Conservation (phyloP, 1,284 basidiomycete species). For the Coriolopsis trogii region DNA sequence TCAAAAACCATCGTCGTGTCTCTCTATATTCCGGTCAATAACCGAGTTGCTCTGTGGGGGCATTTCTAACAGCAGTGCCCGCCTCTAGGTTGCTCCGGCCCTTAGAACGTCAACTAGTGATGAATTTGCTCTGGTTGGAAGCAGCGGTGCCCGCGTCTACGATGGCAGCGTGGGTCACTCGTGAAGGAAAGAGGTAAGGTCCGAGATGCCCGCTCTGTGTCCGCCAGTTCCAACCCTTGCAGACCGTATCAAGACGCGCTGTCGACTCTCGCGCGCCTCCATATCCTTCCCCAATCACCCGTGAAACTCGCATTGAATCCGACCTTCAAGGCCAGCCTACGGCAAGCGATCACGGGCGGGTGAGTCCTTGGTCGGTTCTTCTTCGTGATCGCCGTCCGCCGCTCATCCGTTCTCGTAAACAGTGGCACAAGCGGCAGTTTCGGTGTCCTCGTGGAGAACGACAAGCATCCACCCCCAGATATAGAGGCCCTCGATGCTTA, state of each 20-base stretch:
- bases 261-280: slow-evolving; percentile 66
- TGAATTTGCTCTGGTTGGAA: slow-evolving; percentile 93
- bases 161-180: slow-evolving; percentile 84
- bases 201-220: slow-evolving; percentile 1
- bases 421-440: slow-evolving; percentile 93
- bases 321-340: slow-evolving; percentile 79
- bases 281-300: slow-evolving; percentile 70
- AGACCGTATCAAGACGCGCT: slow-evolving; percentile 79
- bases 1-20: slow-evolving; percentile 87
- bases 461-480: slow-evolving; percentile 54
- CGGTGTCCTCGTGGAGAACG: slow-evolving; percentile 78
- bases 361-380: slow-evolving; percentile 41
- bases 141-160: slow-evolving; percentile 69
- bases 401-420: slow-evolving; percentile 9
- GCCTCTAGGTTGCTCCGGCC: slow-evolving; percentile 76
- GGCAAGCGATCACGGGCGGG: slow-evolving; percentile 93
- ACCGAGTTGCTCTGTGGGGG: slow-evolving; percentile 6
- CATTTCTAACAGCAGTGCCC: slow-evolving; percentile 16
- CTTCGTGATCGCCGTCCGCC: slow-evolving; percentile 12
- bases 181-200: slow-evolving; percentile 70
- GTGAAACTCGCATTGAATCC: slow-evolving; percentile 71
- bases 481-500: slow-evolving; percentile 80
- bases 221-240: slow-evolving; percentile 22
- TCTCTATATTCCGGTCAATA: slow-evolving; percentile 87
- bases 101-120: slow-evolving; percentile 87